Evolutionary conservation across 441 rosid species (phyloP).

Genomic region (Pelargonium myrrhifolium): DNA sequence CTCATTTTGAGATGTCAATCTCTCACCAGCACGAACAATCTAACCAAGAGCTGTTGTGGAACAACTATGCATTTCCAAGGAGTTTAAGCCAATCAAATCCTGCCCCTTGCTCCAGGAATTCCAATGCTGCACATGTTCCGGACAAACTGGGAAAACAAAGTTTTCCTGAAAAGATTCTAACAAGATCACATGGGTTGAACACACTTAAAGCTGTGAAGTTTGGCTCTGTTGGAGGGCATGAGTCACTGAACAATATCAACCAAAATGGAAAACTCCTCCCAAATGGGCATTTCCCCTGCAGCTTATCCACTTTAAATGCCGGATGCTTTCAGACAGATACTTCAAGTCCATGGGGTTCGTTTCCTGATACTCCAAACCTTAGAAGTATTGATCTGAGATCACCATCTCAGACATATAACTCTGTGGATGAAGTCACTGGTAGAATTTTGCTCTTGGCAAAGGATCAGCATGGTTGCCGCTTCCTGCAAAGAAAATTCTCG

Average conservation of each 20-base stretch:
- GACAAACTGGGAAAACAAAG: constrained; percentile 37
- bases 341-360: constrained; percentile 32
- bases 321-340: constrained; percentile 32
- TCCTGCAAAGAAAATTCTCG: constrained; percentile 61
- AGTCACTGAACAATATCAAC: constrained; percentile 26
- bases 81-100: constrained; percentile 28
- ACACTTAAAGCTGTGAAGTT: constrained; percentile 42
- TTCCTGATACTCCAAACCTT: constrained; percentile 25
- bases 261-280: constrained; percentile 35
- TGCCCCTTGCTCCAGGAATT: constrained; percentile 20
- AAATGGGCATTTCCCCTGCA: constrained; percentile 30
- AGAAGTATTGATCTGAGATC: constrained; percentile 33
- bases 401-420: constrained; percentile 41
- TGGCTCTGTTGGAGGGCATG: constrained; percentile 42
- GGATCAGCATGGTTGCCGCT: constrained; percentile 78
- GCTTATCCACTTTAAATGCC: constrained; percentile 25
- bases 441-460: constrained; percentile 63
- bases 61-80: constrained; percentile 24
- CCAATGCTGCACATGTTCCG: constrained; percentile 26
- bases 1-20: constrained; percentile 36
- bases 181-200: constrained; percentile 54
- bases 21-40: constrained; percentile 38
- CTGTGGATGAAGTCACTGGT: constrained; percentile 51
- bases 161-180: constrained; percentile 60
- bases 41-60: constrained; percentile 38